These are phyloP conservation scores for Ganoderma resinaceum DNA, from an alignment of 1,284 basidiomycete genomes.

Conservation along the genomic window DNA sequence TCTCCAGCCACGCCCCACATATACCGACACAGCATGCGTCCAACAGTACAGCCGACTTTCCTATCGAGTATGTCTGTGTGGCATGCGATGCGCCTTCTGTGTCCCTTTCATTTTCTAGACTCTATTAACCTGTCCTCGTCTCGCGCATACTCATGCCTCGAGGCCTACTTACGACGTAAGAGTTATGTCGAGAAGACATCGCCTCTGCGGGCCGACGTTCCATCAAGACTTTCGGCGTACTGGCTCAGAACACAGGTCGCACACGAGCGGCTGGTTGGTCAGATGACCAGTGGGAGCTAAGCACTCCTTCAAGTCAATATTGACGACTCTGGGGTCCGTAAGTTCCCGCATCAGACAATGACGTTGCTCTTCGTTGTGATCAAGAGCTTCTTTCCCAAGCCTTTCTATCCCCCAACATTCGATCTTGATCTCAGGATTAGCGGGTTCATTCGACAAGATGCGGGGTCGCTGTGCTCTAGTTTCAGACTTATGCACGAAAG, in stretches of 20 bases:
- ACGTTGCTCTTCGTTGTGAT: background rate
- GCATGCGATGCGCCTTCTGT: conserved; percentile 9
- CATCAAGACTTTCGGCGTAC: background rate
- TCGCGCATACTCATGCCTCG: background rate
- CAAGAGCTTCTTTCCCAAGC: background rate
- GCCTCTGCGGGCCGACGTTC: background rate
- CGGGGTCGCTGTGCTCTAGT: background rate
- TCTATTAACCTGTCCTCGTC: background rate
- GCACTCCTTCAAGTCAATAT: background rate
- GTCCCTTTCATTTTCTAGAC: background rate
- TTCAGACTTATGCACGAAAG: background rate
- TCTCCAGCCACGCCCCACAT: background rate
- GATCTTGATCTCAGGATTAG: background rate
- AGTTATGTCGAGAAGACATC: background rate
- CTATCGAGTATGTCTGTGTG: background rate
- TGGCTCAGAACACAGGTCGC: background rate
- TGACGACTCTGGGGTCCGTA: background rate
- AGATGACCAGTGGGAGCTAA: background rate
- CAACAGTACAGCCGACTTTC: background rate
- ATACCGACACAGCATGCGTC: background rate
- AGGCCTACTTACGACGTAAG: background rate
- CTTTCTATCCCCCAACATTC: background rate
- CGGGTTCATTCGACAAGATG: background rate
- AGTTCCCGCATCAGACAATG: too few species aligned
- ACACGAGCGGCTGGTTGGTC: background rate